phyloP scores from a whole-genome alignment of 768 basidiomycete genomes.

The Xerocomus potaroensis region DNA sequence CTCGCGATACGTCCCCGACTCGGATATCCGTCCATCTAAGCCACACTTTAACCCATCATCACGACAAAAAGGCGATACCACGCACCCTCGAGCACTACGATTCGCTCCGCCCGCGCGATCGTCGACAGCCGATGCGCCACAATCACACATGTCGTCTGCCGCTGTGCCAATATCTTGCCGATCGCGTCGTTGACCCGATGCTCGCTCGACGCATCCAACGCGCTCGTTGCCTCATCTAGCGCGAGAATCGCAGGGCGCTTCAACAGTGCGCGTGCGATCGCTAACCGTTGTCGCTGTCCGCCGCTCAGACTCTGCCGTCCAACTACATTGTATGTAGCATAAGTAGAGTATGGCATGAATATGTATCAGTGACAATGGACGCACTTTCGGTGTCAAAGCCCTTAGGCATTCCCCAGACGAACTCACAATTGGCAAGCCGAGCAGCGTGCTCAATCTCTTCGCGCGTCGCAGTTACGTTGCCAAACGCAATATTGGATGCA shows the following conservation, averaged over 20 bases:
- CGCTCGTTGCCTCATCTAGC: slow-evolving; percentile 86
- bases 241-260: slow-evolving; percentile 86
- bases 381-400: slow-evolving; percentile 91
- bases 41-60: background rate
- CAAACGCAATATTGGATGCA: slow-evolving; percentile 92
- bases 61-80: background rate
- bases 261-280: slow-evolving; percentile 82
- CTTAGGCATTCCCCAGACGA: slow-evolving; percentile 90
- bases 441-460: slow-evolving; percentile 87
- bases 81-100: slow-evolving; percentile 85
- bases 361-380: slow-evolving; percentile 24
- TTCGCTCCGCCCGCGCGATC: slow-evolving; percentile 84
- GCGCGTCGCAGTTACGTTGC: slow-evolving; percentile 66
- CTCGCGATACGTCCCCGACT: slow-evolving; percentile 77
- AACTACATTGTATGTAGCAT: no score
- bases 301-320: slow-evolving; percentile 39
- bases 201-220: slow-evolving; percentile 86
- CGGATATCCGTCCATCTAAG: slow-evolving; percentile 70
- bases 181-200: slow-evolving; percentile 83
- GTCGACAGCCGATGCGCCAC: slow-evolving; percentile 90
- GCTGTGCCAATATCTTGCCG: slow-evolving; percentile 74
- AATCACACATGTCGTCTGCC: slow-evolving; percentile 82
- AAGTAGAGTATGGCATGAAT: slow-evolving; percentile 12
- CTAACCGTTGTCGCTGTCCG: slow-evolving; percentile 77
- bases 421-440: slow-evolving; percentile 90